These are phyloP conservation scores for Alternaria novae-zelandiae DNA, from an alignment of 2,329 filamentous ascomycete species.

Conservation along the genomic window DNA sequence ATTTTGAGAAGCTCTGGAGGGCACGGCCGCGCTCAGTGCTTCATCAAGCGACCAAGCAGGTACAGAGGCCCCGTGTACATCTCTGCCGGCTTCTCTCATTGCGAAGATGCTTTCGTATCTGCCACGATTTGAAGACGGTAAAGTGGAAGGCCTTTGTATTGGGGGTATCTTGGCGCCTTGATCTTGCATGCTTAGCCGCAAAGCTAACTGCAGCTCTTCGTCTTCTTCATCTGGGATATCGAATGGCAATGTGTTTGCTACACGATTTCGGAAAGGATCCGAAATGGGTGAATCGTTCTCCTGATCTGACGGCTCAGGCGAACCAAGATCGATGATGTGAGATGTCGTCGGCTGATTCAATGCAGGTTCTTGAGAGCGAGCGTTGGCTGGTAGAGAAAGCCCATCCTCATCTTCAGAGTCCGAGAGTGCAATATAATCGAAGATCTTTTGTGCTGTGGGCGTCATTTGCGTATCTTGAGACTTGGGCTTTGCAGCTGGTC, in stretches of 20 bases:
- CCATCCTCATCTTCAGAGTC: constrained; percentile 14
- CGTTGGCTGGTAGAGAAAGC: neutral
- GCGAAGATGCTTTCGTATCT: constrained; percentile 6
- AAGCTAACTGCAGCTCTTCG: constrained; percentile 12
- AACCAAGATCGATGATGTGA: neutral
- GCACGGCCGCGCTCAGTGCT: neutral
- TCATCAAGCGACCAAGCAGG: constrained; percentile 8
- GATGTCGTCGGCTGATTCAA: neutral
- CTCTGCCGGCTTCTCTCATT: constrained; percentile 6
- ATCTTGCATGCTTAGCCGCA: constrained; percentile 18
- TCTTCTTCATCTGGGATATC: constrained; percentile 7
- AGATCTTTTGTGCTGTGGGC: neutral
- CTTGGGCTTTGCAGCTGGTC: neutral
- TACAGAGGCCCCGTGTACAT: neutral
- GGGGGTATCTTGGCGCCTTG: neutral
- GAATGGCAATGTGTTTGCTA: neutral
- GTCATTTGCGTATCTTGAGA: neutral
- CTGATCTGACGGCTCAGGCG: neutral
- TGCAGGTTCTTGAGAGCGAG: neutral
- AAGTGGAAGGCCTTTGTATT: neutral
- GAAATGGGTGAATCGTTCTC: neutral
- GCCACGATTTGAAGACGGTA: neutral
- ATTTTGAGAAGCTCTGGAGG: neutral
- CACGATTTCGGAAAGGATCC: neutral
- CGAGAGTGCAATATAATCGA: constrained; percentile 12